A percentile compares a stretch with the other conserved stretches of the same genome.
These are phyloP conservation scores for Trametes maxima DNA, from an alignment of 768 basidiomycete species.

Conservation along the genomic window DNA sequence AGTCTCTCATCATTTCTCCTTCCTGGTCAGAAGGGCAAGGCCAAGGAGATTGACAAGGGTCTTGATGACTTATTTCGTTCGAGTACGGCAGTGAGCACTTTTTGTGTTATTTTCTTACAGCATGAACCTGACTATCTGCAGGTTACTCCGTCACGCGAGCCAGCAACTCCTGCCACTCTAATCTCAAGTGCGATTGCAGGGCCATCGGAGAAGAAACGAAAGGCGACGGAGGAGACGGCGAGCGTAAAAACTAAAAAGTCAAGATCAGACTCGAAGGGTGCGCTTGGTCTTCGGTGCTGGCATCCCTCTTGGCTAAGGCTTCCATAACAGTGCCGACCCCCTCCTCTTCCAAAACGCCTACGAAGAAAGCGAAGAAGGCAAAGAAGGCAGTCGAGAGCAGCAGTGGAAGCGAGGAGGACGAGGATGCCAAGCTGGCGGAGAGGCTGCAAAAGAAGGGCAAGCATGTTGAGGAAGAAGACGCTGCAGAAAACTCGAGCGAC, in stretches of 20 bases:
- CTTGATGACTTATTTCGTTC: conserved; percentile 45
- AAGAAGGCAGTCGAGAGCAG: background rate
- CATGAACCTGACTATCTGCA: conserved; percentile 1
- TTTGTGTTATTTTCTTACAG: background rate
- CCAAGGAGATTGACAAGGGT: conserved; percentile 49
- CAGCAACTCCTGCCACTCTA: conserved; percentile 5
- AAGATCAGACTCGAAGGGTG: conserved; percentile 9
- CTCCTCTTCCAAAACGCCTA: background rate
- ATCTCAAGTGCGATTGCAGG: background rate
- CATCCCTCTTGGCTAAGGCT: background rate
- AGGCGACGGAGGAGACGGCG: conserved; percentile 6
- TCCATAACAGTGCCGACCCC: background rate
- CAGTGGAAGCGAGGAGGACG: conserved; percentile 7
- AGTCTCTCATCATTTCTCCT: conserved; percentile 59
- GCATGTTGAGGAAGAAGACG: conserved; percentile 12
- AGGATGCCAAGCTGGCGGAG: conserved; percentile 2
- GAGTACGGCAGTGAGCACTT: conserved; percentile 28
- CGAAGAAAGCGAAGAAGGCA: background rate
- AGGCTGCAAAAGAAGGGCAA: conserved; percentile 5
- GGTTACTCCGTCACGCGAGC: conserved; percentile 11
- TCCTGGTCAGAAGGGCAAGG: conserved; percentile 36
- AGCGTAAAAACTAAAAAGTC: conserved; percentile 18
- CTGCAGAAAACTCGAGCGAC: conserved; percentile 24
- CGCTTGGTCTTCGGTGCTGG: no score
- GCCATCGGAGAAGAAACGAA: conserved; percentile 22